Percentiles rank a stretch among this genome's conserved stretches.
phyloP scores from a whole-genome alignment of 768 basidiomycete species.

The Lentinula sp. region DNA sequence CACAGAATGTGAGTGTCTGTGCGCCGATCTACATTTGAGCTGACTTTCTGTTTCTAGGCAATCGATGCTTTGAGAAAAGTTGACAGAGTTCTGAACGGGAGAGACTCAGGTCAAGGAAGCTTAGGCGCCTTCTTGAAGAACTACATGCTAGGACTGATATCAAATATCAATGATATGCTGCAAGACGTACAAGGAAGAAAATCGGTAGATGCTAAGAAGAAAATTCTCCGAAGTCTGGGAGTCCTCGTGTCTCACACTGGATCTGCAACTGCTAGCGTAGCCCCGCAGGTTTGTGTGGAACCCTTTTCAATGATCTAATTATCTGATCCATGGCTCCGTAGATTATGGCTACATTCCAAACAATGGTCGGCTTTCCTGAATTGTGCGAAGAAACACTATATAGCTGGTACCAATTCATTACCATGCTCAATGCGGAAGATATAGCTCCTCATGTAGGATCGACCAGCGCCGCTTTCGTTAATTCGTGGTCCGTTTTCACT shows the following conservation, averaged over 20 bases:
- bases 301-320: not conserved
- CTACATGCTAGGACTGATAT: conserved; percentile 81
- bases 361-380: conserved; percentile 69
- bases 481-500: conserved; percentile 67
- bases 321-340: conserved; percentile 21
- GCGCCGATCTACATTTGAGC: not conserved
- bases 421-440: conserved; percentile 58
- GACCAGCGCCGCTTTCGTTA: conserved; percentile 79
- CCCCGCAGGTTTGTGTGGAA: conserved; percentile 68
- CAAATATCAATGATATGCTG: conserved; percentile 78
- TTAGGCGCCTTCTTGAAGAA: conserved; percentile 60
- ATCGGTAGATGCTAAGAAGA: conserved; percentile 57
- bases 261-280: conserved; percentile 62
- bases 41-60: conserved; percentile 19
- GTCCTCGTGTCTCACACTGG: conserved; percentile 67
- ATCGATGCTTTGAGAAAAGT: conserved; percentile 31
- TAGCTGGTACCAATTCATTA: conserved; percentile 77
- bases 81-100: conserved; percentile 35
- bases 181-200: conserved; percentile 82
- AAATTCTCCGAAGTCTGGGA: conserved; percentile 76
- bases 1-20: conserved; percentile 34
- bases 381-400: conserved; percentile 74
- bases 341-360: conserved; percentile 97
- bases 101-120: conserved; percentile 23
- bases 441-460: conserved; percentile 81